Evolutionary conservation across 2,329 filamentous ascomycete species (phyloP).

Genomic region (Fusarium tanahbumbuense): DNA sequence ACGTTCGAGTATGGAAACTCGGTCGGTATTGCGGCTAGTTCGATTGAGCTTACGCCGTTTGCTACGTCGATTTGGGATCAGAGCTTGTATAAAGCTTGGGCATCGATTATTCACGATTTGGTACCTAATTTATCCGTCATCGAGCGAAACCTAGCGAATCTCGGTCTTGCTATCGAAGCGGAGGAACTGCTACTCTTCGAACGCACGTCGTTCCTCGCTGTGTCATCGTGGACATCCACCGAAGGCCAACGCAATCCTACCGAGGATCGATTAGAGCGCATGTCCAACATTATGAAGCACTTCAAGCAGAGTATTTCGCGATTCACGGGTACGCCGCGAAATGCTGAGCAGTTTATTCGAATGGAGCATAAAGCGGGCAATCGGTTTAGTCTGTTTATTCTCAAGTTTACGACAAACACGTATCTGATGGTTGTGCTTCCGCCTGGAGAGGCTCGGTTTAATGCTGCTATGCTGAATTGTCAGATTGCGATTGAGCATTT

Average conservation of each 20-base stretch:
- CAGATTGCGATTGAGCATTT: conserved; percentile 88
- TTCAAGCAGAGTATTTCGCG: conserved; percentile 89
- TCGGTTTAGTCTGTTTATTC: conserved; percentile 92
- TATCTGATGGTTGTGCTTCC: conserved; percentile 94
- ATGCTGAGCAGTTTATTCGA: conserved; percentile 82
- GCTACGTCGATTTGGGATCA: conserved; percentile 99
- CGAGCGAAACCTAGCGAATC: conserved; percentile 83
- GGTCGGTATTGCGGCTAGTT: conserved; percentile 48
- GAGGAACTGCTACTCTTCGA: conserved; percentile 96
- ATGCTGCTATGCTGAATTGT: conserved; percentile 89
- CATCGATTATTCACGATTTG: conserved; percentile 95
- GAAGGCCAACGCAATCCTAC: conserved; percentile 85
- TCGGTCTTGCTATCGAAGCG: conserved; percentile 88
- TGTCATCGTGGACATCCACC: conserved; percentile 87
- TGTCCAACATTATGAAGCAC: conserved; percentile 97
- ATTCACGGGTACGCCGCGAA: conserved; percentile 83
- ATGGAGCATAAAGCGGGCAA: conserved; percentile 82
- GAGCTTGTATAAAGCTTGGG: conserved; percentile 97
- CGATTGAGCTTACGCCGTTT: conserved; percentile 83
- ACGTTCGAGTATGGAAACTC: conserved; percentile 66
- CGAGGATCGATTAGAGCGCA: conserved; percentile 89
- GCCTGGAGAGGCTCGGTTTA: conserved; percentile 90
- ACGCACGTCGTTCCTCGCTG: conserved; percentile 93
- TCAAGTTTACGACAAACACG: conserved; percentile 96
- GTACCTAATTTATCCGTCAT: conserved; percentile 94